Evolutionary conservation across 441 rosid species (phyloP), one percentile per base, ranked within the genome.

Genomic region (Euphorbia corollata): DNA sequence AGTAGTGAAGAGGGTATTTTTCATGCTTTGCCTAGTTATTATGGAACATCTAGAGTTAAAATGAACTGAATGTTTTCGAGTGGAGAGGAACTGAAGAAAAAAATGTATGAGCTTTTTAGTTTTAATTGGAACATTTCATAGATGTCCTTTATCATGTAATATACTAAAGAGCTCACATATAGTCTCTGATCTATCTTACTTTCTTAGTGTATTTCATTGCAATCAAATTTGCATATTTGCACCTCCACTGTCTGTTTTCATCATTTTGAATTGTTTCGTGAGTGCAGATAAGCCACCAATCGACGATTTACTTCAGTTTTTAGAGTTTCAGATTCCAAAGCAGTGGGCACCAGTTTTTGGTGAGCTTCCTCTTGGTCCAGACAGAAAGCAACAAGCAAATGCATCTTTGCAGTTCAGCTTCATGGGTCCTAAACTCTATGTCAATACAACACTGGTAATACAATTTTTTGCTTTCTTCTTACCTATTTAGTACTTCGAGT

Each of bases 261-360:
- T 66, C 8, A 59, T 20, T 45, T 62, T 39, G 19, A 63, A 16
- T 19, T 58, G 30, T 61, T 61, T 61, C 8, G 19, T 48, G 53
- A 47, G 16, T 64, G 50, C 80, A 94, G 99, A 89, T 84, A 94
- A 91, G 84, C 99, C 98, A 16, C 96, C 89, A 13, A 75, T 88
- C 48, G 82, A 81, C 74, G 99, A 94, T 73, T 86, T 91, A n/a
- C 90, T 86, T 70, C 91, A 87, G 74, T 94, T 94, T 79, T 74
- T 94, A 75, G 99, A 94, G 70, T 94, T 94, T 79, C 99, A 94
- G 79, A 85, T 94, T 59, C 99, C 98, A 34, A 86, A 88, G 73
- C 96, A 85, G 34, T 94, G 99, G 99, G 99, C 99, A 24, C 98
- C 99, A 2, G 85, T 87, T 24, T 94, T 91, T 82, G 89, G 93